Conservation (phyloP, 2,329 filamentous ascomycete species). For the Aspergillus sp. region DNA sequence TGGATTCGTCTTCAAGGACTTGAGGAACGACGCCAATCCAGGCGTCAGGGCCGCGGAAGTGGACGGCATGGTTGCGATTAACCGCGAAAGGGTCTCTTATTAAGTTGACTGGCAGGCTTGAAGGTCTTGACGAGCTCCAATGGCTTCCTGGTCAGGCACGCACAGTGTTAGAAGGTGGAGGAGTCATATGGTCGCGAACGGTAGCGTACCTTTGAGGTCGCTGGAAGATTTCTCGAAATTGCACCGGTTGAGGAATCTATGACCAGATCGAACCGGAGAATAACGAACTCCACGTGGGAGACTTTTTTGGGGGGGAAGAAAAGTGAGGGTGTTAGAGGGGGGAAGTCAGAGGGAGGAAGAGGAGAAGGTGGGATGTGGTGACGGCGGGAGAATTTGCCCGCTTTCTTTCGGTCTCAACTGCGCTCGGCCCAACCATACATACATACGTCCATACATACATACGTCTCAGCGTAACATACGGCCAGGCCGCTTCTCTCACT, state of each 20-base stretch:
- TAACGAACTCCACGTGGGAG: background rate
- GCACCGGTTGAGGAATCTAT: background rate
- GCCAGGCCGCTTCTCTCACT: background rate
- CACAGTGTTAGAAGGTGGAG: slow-evolving; percentile 1
- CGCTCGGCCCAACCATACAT: slow-evolving; percentile 19
- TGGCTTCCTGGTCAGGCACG: background rate
- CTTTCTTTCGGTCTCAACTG: slow-evolving; percentile 10
- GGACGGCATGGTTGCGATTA: slow-evolving; percentile 55
- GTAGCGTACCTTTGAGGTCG: background rate
- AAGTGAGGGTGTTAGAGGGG: background rate
- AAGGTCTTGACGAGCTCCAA: slow-evolving; percentile 7
- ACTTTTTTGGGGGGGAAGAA: background rate
- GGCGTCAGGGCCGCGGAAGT: slow-evolving; percentile 64
- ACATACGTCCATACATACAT: slow-evolving; percentile 1
- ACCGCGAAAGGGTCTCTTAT: background rate
- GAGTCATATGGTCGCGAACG: slow-evolving; percentile 2
- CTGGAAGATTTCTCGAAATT: background rate
- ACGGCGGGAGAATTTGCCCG: slow-evolving; percentile 24
- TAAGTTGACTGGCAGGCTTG: background rate
- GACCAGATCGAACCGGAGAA: background rate
- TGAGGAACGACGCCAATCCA: slow-evolving; percentile 75
- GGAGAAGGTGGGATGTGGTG: slow-evolving; percentile 20
- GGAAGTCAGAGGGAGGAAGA: slow-evolving; percentile 9
- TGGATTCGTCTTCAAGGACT: slow-evolving; percentile 71
- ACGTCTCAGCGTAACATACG: background rate